Conservation (phyloP, 371 early-diverging fungal genomes). For the Mucor circinelloides region DNA sequence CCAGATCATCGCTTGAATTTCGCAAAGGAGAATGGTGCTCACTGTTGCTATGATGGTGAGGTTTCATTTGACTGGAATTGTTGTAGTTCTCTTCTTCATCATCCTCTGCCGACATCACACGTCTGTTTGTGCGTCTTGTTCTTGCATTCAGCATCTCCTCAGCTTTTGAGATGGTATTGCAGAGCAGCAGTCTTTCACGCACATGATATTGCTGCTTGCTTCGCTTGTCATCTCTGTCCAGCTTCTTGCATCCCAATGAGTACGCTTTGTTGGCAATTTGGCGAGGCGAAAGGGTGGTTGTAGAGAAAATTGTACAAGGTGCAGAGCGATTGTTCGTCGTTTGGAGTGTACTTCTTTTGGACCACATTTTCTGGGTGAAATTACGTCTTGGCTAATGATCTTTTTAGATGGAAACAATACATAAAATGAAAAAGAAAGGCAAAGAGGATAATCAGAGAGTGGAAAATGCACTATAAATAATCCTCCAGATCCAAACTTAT, state of each 20-base stretch:
- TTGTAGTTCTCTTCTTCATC: conserved; percentile 29
- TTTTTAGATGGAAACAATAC: background rate
- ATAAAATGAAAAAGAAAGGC: background rate
- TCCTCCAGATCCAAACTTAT: background rate
- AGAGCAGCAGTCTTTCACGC: conserved; percentile 43
- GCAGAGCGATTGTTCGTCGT: conserved; percentile 9
- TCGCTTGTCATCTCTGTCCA: conserved; percentile 49
- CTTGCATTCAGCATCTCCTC: conserved; percentile 44
- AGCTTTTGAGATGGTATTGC: conserved; percentile 43
- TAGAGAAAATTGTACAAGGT: conserved; percentile 24
- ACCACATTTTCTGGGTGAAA: conserved; percentile 15
- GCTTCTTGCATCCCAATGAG: conserved; percentile 40
- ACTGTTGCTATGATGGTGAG: background rate
- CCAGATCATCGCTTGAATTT: conserved; percentile 3
- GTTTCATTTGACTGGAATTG: background rate
- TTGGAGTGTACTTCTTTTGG: conserved; percentile 8
- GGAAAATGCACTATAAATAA: background rate
- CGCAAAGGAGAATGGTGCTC: conserved; percentile 20
- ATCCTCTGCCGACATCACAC: conserved; percentile 50
- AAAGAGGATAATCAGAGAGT: background rate
- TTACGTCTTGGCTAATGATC: background rate
- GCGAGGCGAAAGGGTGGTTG: conserved; percentile 41
- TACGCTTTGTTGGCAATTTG: conserved; percentile 51
- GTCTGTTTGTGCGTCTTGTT: conserved; percentile 43
- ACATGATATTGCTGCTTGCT: conserved; percentile 39